Conservation (phyloP, 208 protist genomes). For the Trypanosomatidae sp. region DNA sequence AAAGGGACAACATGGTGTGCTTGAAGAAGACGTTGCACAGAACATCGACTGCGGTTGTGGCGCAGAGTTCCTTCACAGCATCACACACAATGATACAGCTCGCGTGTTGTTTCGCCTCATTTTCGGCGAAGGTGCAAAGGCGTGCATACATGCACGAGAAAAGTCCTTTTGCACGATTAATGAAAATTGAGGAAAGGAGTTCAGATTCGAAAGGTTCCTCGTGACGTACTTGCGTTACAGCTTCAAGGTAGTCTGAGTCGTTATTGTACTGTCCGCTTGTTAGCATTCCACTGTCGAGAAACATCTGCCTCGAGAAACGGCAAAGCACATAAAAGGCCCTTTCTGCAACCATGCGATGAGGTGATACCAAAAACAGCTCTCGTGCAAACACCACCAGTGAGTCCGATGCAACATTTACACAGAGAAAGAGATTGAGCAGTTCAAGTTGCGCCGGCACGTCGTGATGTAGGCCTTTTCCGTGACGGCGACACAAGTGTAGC, state of each 20-base stretch:
- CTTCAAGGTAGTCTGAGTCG: neutral
- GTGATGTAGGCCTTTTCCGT: slow-evolving; percentile 12
- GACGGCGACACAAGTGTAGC: slow-evolving; percentile 19
- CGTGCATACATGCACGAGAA: neutral
- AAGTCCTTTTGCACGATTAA: neutral
- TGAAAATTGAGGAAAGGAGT: neutral
- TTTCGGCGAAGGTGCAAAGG: neutral
- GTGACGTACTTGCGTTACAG: neutral
- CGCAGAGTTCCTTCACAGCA: slow-evolving; percentile 9
- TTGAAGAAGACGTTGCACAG: neutral
- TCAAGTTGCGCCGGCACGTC: slow-evolving; percentile 17
- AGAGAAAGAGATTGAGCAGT: slow-evolving; percentile 12
- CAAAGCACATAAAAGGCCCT: slow-evolving; percentile 12
- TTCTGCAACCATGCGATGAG: slow-evolving; percentile 11
- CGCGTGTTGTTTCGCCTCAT: neutral
- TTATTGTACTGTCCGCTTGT: neutral
- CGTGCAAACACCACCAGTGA: neutral
- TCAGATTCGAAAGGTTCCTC: neutral
- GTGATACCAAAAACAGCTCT: slow-evolving; percentile 12
- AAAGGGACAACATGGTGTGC: slow-evolving; percentile 4
- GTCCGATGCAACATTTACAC: neutral
- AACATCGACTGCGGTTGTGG: neutral
- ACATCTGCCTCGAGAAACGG: neutral
- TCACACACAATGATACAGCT: slow-evolving; percentile 14
- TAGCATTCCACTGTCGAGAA: neutral